phyloP scores from a whole-genome alignment of 2,329 filamentous ascomycete species.

The Cladosporium sp. region DNA sequence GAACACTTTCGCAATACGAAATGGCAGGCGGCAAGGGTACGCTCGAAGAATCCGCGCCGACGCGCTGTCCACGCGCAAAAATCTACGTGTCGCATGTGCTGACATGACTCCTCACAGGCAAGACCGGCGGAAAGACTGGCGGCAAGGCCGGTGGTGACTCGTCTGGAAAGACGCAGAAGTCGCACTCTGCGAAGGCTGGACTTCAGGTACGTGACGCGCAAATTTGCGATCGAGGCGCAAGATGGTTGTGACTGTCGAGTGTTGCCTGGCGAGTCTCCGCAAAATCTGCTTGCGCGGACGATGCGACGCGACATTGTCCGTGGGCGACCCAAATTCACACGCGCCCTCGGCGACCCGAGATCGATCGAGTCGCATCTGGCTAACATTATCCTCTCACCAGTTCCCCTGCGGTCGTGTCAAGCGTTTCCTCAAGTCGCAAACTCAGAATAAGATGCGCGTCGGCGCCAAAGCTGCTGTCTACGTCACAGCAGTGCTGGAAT shows the following conservation, averaged over 20 bases:
- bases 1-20: slow-evolving; percentile 15
- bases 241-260: neutral
- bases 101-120: slow-evolving; percentile 37
- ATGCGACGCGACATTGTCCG: neutral
- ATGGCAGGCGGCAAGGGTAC: slow-evolving; percentile 93
- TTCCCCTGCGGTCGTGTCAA: slow-evolving; percentile 99
- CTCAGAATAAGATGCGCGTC: slow-evolving; percentile 99
- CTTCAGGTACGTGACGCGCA: slow-evolving; percentile 70
- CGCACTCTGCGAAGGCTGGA: slow-evolving; percentile 88
- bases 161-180: slow-evolving; percentile 84
- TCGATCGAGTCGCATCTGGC: neutral
- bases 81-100: slow-evolving; percentile 23
- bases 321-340: neutral
- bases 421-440: slow-evolving; percentile 99
- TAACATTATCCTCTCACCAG: slow-evolving; percentile 46
- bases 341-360: neutral
- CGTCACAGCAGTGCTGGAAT: slow-evolving; percentile 95
- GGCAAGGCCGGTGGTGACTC: slow-evolving; percentile 68
- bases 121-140: slow-evolving; percentile 79
- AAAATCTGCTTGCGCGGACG: neutral
- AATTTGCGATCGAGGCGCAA: neutral
- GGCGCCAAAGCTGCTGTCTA: slow-evolving; percentile 98
- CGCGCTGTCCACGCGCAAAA: slow-evolving; percentile 17
- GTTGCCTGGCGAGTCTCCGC: neutral
- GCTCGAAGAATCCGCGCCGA: slow-evolving; percentile 48